These are phyloP conservation scores for Yamadazyma kitorensis DNA, from an alignment of 805 yeast genomes.

Conservation along the genomic window DNA sequence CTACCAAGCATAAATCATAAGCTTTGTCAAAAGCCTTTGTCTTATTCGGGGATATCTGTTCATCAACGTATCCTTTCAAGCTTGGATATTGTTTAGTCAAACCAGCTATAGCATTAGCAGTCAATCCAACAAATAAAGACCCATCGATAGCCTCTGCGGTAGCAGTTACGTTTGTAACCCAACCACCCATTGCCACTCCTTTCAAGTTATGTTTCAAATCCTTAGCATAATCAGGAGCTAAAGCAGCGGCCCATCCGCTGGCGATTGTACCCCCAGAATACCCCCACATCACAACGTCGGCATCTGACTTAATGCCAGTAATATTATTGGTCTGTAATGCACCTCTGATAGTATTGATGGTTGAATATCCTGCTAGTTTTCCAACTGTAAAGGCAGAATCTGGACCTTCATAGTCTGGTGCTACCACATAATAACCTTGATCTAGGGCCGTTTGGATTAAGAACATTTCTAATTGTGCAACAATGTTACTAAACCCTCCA, in stretches of 20 bases:
- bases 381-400: conserved; percentile 30
- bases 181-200: conserved; percentile 35
- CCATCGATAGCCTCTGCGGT: conserved; percentile 24
- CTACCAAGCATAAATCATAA: conserved; percentile 6
- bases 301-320: conserved; percentile 17
- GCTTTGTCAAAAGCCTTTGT: conserved; percentile 5
- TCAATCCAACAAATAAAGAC: conserved; percentile 23
- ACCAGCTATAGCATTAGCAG: conserved; percentile 25
- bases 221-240: conserved; percentile 33
- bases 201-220: conserved; percentile 19
- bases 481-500: conserved; percentile 14
- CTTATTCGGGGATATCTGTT: conserved; percentile 3
- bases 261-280: conserved; percentile 37
- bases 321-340: conserved; percentile 15
- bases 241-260: conserved; percentile 32
- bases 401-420: conserved; percentile 36
- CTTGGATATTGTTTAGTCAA: conserved; percentile 26
- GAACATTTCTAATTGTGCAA: conserved; percentile 17
- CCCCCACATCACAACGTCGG: conserved; percentile 26
- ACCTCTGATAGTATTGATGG: conserved; percentile 30
- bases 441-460: conserved; percentile 18
- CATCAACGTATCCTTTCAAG: conserved; percentile 5
- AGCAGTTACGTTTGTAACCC: conserved; percentile 28
- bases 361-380: conserved; percentile 24
- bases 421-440: conserved; percentile 31